These are phyloP conservation scores for Didymella pomorum DNA, from an alignment of 2,329 filamentous ascomycete species.

Conservation along the genomic window DNA sequence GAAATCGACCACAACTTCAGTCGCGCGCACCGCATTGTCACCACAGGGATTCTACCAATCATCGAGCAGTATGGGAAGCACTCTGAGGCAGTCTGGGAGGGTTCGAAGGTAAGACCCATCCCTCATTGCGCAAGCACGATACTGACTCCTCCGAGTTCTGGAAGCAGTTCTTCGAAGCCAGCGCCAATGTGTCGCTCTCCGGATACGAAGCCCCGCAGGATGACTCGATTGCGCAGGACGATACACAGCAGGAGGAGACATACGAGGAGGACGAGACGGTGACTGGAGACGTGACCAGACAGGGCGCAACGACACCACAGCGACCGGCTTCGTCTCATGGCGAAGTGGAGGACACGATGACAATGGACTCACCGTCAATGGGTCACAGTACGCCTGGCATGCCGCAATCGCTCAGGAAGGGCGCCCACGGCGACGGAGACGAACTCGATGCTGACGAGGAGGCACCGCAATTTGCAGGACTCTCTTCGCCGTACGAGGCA, in stretches of 20 bases:
- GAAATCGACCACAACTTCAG: slow-evolving; percentile 99
- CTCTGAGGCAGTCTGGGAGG: slow-evolving; percentile 94
- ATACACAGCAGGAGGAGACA: slow-evolving; percentile 48
- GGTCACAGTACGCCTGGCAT: slow-evolving; percentile 68
- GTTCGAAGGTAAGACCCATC: slow-evolving; percentile 74
- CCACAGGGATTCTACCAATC: slow-evolving; percentile 87
- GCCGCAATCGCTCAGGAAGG: slow-evolving; percentile 35
- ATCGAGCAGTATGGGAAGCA: slow-evolving; percentile 96
- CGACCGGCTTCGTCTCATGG: slow-evolving; percentile 45
- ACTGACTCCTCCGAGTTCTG: slow-evolving; percentile 75
- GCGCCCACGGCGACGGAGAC: slow-evolving; percentile 20
- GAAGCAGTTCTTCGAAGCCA: slow-evolving; percentile 99
- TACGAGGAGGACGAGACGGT: slow-evolving; percentile 57
- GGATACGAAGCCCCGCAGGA: slow-evolving; percentile 82
- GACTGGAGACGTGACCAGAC: slow-evolving; percentile 41
- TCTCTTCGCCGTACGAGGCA: slow-evolving; percentile 79
- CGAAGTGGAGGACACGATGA: slow-evolving; percentile 66
- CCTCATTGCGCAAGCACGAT: slow-evolving; percentile 2
- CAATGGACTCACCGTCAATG: slow-evolving; percentile 67
- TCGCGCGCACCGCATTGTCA: slow-evolving; percentile 94
- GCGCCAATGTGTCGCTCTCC: slow-evolving; percentile 94
- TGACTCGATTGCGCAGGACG: slow-evolving; percentile 62
- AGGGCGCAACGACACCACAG: slow-evolving; percentile 56
- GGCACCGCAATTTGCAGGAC: slow-evolving; percentile 64
- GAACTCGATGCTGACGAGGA: slow-evolving; percentile 27